phyloP scores from a whole-genome alignment of 140 eudicot genomes.

The Anethum foeniculum region DNA sequence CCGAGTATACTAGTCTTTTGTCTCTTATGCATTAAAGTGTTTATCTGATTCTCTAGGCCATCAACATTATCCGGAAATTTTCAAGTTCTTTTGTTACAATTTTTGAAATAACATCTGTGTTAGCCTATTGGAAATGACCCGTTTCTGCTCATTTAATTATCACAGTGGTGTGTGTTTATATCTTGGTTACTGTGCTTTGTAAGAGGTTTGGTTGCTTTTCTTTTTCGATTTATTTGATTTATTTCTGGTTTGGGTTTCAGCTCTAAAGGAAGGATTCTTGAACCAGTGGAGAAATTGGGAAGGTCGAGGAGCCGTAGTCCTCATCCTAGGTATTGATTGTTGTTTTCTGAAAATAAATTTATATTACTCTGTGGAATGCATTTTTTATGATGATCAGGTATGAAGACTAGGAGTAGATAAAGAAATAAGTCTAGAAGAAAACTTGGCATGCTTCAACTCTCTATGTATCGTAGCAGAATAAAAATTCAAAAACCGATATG shows the following conservation, averaged over 20 bases:
- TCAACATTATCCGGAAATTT: not conserved
- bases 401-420: not conserved
- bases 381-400: not conserved
- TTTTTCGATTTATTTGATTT: not conserved
- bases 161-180: not conserved
- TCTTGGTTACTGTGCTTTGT: not conserved
- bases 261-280: constrained; percentile 64
- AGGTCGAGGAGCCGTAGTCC: constrained; percentile 94
- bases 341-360: not conserved
- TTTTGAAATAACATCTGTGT: not conserved
- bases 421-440: not conserved
- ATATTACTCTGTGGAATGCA: not conserved
- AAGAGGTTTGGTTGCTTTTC: not conserved
- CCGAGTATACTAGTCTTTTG: not conserved
- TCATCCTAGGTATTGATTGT: constrained; percentile 53
- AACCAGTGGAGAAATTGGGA: constrained; percentile 49
- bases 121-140: not conserved
- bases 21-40: not conserved
- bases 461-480: not conserved
- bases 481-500: not conserved
- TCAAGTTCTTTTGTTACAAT: not conserved
- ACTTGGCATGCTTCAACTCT: not conserved
- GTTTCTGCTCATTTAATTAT: not conserved
- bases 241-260: constrained; percentile 23
- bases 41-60: not conserved